Evolutionary conservation across 2,329 filamentous ascomycete species (phyloP).

Genomic region (Clonostachys rhizophaga): DNA sequence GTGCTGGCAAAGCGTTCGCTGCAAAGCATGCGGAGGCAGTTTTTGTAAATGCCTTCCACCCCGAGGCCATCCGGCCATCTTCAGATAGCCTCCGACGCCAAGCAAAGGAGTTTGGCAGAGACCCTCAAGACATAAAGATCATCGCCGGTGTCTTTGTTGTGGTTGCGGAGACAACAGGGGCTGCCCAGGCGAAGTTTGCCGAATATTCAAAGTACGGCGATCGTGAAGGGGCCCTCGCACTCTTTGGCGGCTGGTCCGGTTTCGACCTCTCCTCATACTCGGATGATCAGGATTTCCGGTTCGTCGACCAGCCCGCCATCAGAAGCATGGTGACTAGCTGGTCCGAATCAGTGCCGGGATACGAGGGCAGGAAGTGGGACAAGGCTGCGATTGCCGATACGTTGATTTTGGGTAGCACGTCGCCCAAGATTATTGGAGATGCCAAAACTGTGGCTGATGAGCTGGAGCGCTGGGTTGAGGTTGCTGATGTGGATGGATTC

Average conservation of each 20-base stretch:
- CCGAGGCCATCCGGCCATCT: constrained; percentile 29
- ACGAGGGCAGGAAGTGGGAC: constrained; percentile 42
- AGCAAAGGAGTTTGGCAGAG: constrained; percentile 27
- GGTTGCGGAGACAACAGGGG: constrained; percentile 35
- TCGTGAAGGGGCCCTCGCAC: constrained; percentile 31
- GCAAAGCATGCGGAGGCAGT: constrained; percentile 21
- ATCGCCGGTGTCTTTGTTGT: constrained; percentile 35
- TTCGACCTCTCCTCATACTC: constrained; percentile 32
- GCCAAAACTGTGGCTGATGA: constrained; percentile 9
- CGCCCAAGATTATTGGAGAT: constrained; percentile 6
- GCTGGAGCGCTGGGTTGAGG: constrained; percentile 18
- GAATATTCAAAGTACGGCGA: constrained; percentile 35
- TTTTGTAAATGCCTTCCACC: constrained; percentile 36
- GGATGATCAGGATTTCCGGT: constrained; percentile 38
- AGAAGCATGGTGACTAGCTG: constrained; percentile 13
- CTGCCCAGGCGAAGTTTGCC: constrained; percentile 32
- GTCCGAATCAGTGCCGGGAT: constrained; percentile 5
- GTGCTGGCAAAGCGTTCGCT: constrained; percentile 37
- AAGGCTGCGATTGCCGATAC: constrained; percentile 51
- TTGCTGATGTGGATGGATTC: constrained; percentile 60
- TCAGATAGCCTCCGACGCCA: constrained; percentile 33
- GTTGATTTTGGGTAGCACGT: constrained; percentile 37
- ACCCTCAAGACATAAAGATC: constrained; percentile 32
- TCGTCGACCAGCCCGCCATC: constrained; percentile 30
- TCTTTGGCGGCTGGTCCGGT: constrained; percentile 41